These are phyloP conservation scores for Pythium sp. DNA, from an alignment of 352 stramenopile species.

Conservation along the genomic window DNA sequence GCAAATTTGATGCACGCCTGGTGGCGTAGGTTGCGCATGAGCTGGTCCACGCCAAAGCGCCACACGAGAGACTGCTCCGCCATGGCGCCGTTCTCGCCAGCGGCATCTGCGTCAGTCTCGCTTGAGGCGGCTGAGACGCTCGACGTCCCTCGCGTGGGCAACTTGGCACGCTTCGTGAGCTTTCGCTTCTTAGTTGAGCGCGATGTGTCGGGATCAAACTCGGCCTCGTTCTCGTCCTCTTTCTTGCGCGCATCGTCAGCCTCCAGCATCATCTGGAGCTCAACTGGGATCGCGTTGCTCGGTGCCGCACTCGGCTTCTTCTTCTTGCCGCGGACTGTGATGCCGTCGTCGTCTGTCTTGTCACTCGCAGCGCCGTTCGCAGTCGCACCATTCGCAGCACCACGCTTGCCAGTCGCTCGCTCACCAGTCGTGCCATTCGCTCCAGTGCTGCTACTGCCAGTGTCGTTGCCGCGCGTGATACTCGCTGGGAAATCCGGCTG, in stretches of 20 bases:
- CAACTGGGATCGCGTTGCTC: conserved; percentile 61
- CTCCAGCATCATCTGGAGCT: conserved; percentile 86
- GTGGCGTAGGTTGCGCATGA: conserved; percentile 80
- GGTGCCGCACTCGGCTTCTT: conserved; percentile 36
- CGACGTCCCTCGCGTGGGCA: conserved; percentile 50
- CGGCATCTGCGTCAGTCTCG: conserved; percentile 25
- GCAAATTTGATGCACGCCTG: conserved; percentile 77
- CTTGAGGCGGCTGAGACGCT: conserved; percentile 21
- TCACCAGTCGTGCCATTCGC: conserved; percentile 10
- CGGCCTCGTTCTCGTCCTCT: conserved; percentile 55
- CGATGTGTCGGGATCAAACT: conserved; percentile 48
- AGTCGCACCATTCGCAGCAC: background rate
- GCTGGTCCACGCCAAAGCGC: conserved; percentile 72
- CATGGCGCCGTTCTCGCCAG: conserved; percentile 26
- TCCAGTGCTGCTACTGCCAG: conserved; percentile 18
- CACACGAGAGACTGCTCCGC: conserved; percentile 77
- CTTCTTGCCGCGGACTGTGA: conserved; percentile 75
- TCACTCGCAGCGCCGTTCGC: conserved; percentile 14
- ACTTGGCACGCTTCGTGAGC: conserved; percentile 71
- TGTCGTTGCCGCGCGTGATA: conserved; percentile 57
- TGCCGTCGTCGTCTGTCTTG: conserved; percentile 49
- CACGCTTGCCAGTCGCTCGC: conserved; percentile 16
- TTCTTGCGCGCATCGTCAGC: conserved; percentile 54
- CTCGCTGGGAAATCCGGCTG: conserved; percentile 55
- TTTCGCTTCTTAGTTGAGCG: conserved; percentile 63